Conservation (phyloP, 768 basidiomycete genomes). For the Crassisporium funariophilum region DNA sequence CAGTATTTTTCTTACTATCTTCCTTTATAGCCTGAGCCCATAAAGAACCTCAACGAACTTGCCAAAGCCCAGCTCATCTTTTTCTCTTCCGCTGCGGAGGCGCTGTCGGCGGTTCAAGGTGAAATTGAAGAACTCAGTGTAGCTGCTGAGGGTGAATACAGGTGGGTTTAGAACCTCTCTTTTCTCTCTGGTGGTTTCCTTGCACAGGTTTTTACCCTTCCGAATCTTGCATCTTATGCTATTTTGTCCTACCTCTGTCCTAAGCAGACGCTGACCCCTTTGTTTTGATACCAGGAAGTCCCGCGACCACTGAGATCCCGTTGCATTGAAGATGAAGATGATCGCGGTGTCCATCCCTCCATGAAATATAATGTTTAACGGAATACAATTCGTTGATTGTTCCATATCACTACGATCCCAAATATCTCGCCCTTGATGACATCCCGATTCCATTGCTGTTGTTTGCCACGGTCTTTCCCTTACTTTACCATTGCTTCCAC, state of each 20-base stretch:
- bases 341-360: no score
- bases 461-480: no score
- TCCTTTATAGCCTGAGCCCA: conserved; percentile 78
- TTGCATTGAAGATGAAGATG: conserved; percentile 29
- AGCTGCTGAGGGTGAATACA: conserved; percentile 94
- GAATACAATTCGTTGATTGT: no score
- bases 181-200: background rate
- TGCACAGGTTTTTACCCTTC: background rate
- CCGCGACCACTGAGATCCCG: conserved; percentile 79
- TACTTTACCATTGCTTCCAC: no score
- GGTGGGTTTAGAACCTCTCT: conserved; percentile 42
- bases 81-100: conserved; percentile 77
- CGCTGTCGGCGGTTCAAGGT: conserved; percentile 79
- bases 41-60: conserved; percentile 92
- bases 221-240: background rate
- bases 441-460: no score
- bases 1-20: conserved; percentile 1
- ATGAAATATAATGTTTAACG: no score
- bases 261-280: conserved; percentile 3
- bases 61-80: conserved; percentile 87
- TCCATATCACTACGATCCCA: no score
- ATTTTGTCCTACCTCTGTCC: background rate
- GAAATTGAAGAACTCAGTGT: conserved; percentile 93
- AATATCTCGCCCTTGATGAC: no score
- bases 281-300: conserved; percentile 75